A percentile compares a stretch with the other conserved stretches of the same genome.
phyloP scores from a whole-genome alignment of 345 rosid species.

The Nasturtium officinale region DNA sequence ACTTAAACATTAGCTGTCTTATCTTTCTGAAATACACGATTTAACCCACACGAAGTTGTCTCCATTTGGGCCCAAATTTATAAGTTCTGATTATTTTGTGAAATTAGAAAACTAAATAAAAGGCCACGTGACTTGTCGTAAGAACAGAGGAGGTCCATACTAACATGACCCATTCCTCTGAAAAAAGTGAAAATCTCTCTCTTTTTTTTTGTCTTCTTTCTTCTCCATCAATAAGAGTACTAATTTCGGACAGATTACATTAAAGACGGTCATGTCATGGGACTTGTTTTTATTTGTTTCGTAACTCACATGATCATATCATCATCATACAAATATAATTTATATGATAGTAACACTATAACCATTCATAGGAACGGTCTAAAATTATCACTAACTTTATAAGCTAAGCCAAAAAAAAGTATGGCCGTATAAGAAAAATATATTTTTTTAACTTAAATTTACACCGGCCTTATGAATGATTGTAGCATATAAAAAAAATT shows the following conservation, averaged over 20 bases:
- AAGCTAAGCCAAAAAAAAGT: neutral
- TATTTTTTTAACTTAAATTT: neutral
- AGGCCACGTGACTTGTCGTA: conserved; percentile 41
- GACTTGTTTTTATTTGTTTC: conserved; percentile 3
- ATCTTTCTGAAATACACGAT: conserved; percentile 39
- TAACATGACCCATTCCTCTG: conserved; percentile 41
- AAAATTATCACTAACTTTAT: neutral
- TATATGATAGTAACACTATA: neutral
- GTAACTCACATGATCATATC: neutral
- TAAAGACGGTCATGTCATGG: conserved; percentile 41
- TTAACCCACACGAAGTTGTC: conserved; percentile 38
- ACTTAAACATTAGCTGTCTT: conserved; percentile 37
- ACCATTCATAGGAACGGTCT: neutral
- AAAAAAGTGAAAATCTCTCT: conserved; percentile 34
- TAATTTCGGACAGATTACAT: conserved; percentile 34
- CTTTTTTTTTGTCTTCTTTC: neutral
- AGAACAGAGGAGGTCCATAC: conserved; percentile 38
- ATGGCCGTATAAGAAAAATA: neutral
- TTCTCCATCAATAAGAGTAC: conserved; percentile 20
- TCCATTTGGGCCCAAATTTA: conserved; percentile 30
- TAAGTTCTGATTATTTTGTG: conserved; percentile 7
- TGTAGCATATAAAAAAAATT: no score
- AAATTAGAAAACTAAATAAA: neutral
- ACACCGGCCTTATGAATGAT: neutral
- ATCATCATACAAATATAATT: neutral